phyloP scores from a whole-genome alignment of 305 asterid genomes.

The Fraxinus angustifolia region DNA sequence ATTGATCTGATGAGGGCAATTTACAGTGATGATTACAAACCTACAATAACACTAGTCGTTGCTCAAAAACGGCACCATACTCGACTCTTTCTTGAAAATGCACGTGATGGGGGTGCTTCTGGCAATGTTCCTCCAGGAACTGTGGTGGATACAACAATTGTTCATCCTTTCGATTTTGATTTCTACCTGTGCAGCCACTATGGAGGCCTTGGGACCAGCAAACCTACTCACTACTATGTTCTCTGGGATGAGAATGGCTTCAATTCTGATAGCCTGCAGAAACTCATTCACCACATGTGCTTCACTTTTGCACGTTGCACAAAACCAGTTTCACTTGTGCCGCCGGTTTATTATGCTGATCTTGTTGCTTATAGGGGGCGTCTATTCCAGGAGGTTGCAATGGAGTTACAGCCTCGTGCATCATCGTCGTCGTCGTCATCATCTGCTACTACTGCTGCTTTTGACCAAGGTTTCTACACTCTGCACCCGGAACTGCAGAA shows the following conservation, averaged over 20 bases:
- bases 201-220: slow-evolving; percentile 71
- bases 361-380: slow-evolving; percentile 72
- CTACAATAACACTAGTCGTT: slow-evolving; percentile 59
- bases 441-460: slow-evolving; percentile 22
- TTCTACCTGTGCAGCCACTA: slow-evolving; percentile 71
- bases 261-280: slow-evolving; percentile 49
- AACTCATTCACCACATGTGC: slow-evolving; percentile 58
- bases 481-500: slow-evolving; percentile 43
- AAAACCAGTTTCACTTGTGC: slow-evolving; percentile 64
- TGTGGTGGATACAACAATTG: slow-evolving; percentile 57
- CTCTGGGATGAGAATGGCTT: slow-evolving; percentile 58
- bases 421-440: not conserved
- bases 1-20: slow-evolving; percentile 32
- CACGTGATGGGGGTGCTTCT: slow-evolving; percentile 21
- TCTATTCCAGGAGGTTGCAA: slow-evolving; percentile 49
- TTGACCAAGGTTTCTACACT: slow-evolving; percentile 35
- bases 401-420: slow-evolving; percentile 25
- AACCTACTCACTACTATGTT: slow-evolving; percentile 61
- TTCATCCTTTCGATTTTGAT: slow-evolving; percentile 55
- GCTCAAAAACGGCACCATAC: slow-evolving; percentile 71
- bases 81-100: slow-evolving; percentile 38
- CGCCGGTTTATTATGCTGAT: slow-evolving; percentile 67
- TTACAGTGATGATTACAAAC: slow-evolving; percentile 29
- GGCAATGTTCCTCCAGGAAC: slow-evolving; percentile 75
- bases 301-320: slow-evolving; percentile 70